These are phyloP conservation scores for Orobanche coerulescens DNA, from an alignment of 257 asterid species.

Conservation along the genomic window DNA sequence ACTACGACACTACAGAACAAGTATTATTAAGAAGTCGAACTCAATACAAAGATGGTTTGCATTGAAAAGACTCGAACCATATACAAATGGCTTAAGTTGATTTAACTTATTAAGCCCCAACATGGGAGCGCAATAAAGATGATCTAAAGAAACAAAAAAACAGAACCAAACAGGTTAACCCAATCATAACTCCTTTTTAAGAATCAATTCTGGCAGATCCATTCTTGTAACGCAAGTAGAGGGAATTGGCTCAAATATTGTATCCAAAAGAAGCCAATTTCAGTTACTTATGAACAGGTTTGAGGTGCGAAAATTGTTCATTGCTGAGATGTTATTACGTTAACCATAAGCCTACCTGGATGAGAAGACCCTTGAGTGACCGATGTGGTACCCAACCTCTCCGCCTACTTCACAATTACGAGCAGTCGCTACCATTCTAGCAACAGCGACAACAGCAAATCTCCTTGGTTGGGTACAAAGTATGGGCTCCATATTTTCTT, in stretches of 20 bases:
- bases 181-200: neutral
- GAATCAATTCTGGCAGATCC: neutral
- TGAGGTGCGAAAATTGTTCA: neutral
- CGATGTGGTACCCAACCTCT: slow-evolving; percentile 95
- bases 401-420: slow-evolving; percentile 86
- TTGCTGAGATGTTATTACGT: slow-evolving; percentile 1
- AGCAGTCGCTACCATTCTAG: slow-evolving; percentile 83
- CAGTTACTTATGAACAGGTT: neutral
- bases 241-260: too few species aligned
- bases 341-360: slow-evolving; percentile 43
- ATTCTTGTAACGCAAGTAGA: too few species aligned
- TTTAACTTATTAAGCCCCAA: neutral
- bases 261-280: too few species aligned
- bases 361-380: slow-evolving; percentile 82
- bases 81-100: neutral
- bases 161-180: neutral
- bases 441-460: slow-evolving; percentile 97
- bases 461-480: slow-evolving; percentile 96
- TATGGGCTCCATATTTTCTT: slow-evolving; percentile 69
- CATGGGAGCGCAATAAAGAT: neutral
- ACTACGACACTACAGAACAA: neutral
- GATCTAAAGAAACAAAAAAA: neutral
- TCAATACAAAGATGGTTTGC: neutral
- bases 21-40: neutral
- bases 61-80: neutral